A percentile compares a stretch with the other conserved stretches of the same genome.
phyloP scores from a whole-genome alignment of 2,329 filamentous ascomycete species.

The Pyrenophora teres region DNA sequence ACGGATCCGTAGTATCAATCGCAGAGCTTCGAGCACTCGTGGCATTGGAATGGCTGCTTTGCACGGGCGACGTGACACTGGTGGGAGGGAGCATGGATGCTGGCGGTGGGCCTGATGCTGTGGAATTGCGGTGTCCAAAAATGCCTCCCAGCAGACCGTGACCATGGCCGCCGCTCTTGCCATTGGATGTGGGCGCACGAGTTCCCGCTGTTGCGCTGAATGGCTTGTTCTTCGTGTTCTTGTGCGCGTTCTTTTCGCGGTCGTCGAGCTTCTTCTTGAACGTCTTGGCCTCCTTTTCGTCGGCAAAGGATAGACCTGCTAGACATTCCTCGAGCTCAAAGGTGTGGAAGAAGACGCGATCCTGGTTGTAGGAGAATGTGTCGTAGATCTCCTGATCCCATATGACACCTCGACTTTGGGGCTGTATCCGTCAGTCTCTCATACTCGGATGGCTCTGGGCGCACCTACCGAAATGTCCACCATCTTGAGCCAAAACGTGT shows the following conservation, averaged over 20 bases:
- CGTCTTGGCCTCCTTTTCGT: slow-evolving; percentile 96
- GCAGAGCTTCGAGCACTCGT: slow-evolving; percentile 49
- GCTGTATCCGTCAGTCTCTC: slow-evolving; percentile 58
- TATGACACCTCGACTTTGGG: slow-evolving; percentile 37
- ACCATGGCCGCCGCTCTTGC: slow-evolving; percentile 36
- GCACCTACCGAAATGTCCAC: slow-evolving; percentile 87
- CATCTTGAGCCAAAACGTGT: slow-evolving; percentile 97
- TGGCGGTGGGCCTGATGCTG: slow-evolving; percentile 47
- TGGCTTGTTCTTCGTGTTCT: slow-evolving; percentile 77
- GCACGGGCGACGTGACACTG: slow-evolving; percentile 47
- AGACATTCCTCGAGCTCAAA: slow-evolving; percentile 95
- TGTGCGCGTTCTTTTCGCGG: slow-evolving; percentile 91
- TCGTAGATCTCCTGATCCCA: slow-evolving; percentile 88
- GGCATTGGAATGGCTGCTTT: slow-evolving; percentile 41
- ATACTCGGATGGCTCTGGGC: neutral
- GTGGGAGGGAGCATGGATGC: slow-evolving; percentile 56
- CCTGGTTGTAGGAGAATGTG: slow-evolving; percentile 91
- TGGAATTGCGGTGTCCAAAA: slow-evolving; percentile 56
- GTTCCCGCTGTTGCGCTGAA: slow-evolving; percentile 58
- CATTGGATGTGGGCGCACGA: slow-evolving; percentile 32
- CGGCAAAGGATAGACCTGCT: slow-evolving; percentile 87
- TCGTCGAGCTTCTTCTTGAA: slow-evolving; percentile 98
- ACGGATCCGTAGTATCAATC: slow-evolving; percentile 66
- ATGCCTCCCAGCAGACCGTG: slow-evolving; percentile 60
- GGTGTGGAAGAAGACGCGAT: slow-evolving; percentile 95